Conservation (phyloP, 345 rosid species). For the Salix arbutifolia region DNA sequence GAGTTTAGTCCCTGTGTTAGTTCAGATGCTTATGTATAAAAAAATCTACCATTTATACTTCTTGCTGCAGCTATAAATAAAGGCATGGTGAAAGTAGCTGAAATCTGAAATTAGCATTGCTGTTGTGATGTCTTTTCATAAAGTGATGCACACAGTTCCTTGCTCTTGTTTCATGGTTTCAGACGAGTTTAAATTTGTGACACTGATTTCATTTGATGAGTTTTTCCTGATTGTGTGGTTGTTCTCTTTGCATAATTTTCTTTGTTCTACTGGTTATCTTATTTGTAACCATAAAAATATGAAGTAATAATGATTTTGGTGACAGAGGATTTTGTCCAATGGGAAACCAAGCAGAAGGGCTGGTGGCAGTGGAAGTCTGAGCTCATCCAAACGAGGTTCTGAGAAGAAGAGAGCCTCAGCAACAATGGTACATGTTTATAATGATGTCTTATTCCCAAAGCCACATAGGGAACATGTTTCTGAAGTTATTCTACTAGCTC, state of each 20-base stretch:
- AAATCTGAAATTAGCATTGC: background rate
- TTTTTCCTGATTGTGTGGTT: background rate
- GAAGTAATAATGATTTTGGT: background rate
- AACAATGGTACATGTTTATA: slow-evolving; percentile 35
- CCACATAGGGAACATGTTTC: background rate
- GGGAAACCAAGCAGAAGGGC: slow-evolving; percentile 49
- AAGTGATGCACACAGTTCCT: background rate
- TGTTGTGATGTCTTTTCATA: background rate
- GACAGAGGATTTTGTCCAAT: slow-evolving; percentile 44
- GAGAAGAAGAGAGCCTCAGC: slow-evolving; percentile 52
- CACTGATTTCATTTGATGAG: background rate
- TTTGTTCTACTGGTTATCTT: background rate
- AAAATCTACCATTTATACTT: background rate
- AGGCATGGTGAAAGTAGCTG: background rate
- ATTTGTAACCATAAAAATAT: background rate
- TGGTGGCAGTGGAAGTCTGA: slow-evolving; percentile 37
- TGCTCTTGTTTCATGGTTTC: background rate
- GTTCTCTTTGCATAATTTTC: background rate
- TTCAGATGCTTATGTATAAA: background rate
- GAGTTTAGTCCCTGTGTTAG: too few species aligned
- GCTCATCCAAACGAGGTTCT: slow-evolving; percentile 53
- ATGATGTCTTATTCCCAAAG: background rate
- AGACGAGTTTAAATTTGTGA: background rate
- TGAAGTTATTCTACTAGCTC: background rate
- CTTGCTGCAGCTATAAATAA: background rate